Evolutionary conservation across 495 filamentous ascomycete genomes (phyloP), one percentile per base, ranked within the genome.

Genomic region (Glarea lozoyensis): DNA sequence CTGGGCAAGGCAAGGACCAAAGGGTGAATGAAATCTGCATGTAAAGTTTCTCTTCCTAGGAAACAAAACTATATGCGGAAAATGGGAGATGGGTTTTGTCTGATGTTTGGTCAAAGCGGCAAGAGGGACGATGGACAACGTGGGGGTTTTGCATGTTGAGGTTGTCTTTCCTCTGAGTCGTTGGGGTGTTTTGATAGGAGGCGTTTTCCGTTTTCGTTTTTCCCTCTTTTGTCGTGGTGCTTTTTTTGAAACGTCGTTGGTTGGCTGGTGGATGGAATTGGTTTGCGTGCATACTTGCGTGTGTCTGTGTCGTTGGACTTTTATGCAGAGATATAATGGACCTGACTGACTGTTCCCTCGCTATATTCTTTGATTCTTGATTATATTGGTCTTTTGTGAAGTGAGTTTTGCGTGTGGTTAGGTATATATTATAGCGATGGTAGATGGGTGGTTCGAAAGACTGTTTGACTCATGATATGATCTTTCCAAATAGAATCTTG

Each of bases 161-260:
- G 16, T 23, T 39, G 34, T 38, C 13, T 22, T 33, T 37, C 11
- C 13, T 37, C 19, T 37, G n/a, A 13, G 36, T 29, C n/a, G 25
- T 29, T 15, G 30, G 13, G 44, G 44, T 47, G 44, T 47, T 47
- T 46, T 47, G 37, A 47, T 47, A 47, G 44, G 44, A 7, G 43
- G 43, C 43, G 43, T 46, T 39, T 29, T n/a, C n/a, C n/a, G n/a
- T n/a, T n/a, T n/a, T n/a, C 15, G 13, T 45, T 12, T 37, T 30
- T 30, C 25, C 7, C n/a, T 29, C n/a, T 29, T n/a, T n/a, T 29
- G 7, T 29, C n/a, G 25, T 7, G 25, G n/a, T 29, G 25, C 7
- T 7, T 29, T 29, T 7, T 7, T 29, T n/a, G 25, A 29, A 10
- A 15, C 5, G 9, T 35, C 9, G 15, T 35, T 35, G 32, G 32